Percentiles rank a stretch among this genome's conserved stretches.
These are phyloP conservation scores for Yamadazyma siamensis DNA, from an alignment of 1,139 yeast genomes.

Conservation along the genomic window DNA sequence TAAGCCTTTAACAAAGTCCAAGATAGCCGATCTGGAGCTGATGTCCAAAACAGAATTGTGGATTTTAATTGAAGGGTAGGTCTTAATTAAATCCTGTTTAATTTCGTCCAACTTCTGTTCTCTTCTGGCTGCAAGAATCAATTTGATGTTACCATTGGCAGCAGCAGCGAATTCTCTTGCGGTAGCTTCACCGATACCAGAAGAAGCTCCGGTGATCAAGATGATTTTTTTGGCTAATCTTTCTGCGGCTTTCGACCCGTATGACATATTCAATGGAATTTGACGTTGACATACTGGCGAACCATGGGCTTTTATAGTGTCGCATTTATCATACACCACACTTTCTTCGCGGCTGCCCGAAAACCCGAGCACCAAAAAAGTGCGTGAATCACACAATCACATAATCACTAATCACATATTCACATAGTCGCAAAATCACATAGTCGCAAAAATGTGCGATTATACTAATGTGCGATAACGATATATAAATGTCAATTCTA, in stretches of 20 bases:
- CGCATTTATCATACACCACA: too few species aligned
- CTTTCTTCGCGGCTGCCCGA: too few species aligned
- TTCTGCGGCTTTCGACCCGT: slow-evolving; percentile 41
- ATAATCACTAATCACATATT: too few species aligned
- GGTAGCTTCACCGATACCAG: slow-evolving; percentile 69
- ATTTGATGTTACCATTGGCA: slow-evolving; percentile 60
- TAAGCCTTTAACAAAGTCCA: slow-evolving; percentile 46
- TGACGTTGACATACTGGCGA: too few species aligned
- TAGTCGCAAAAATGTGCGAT: too few species aligned
- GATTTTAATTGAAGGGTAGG: slow-evolving; percentile 49
- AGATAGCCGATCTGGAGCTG: slow-evolving; percentile 46
- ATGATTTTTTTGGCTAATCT: slow-evolving; percentile 40
- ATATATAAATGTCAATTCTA: too few species aligned
- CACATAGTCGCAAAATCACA: too few species aligned
- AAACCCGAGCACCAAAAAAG: too few species aligned
- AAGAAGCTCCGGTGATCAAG: slow-evolving; percentile 35
- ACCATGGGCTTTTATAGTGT: too few species aligned
- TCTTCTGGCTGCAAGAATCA: slow-evolving; percentile 71
- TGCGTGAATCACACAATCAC: too few species aligned
- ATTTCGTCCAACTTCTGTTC: slow-evolving; percentile 48
- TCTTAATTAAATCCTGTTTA: slow-evolving; percentile 37
- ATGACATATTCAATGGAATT: slow-evolving; percentile 38
- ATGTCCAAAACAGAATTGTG: slow-evolving; percentile 60
- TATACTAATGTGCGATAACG: too few species aligned
- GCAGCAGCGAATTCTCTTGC: slow-evolving; percentile 71